Evolutionary conservation across 139 green algal species (phyloP), one percentile per base, ranked within the genome.

Genomic region (Mesotaenium endlicherianum): DNA sequence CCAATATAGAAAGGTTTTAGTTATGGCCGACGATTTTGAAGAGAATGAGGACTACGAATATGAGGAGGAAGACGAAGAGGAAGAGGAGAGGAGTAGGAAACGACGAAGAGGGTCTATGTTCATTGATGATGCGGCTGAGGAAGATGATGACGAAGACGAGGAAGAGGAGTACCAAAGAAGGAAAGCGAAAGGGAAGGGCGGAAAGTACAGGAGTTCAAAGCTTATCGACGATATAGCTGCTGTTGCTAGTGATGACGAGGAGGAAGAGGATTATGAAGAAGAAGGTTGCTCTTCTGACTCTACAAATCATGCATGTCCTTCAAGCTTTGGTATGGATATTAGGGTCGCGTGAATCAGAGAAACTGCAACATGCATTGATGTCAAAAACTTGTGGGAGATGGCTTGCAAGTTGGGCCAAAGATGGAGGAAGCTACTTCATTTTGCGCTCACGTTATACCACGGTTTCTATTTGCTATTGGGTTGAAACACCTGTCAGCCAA

Each of bases 221-320:
- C 70, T 83, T 68, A 81, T 83, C 44, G 87, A 90, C n/a, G 82
- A 89, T 17, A 60, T 41, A 2, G 84, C 84, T 11, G 80, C 60
- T 3, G 86, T 88, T 40, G 81, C 81, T 1, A 80, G 86, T 58
- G 78, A 91, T 31, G 84, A 89, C 55, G 84, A 89, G 57, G 84
- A 88, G 53, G 53, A 64, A 64, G 53, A 64, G 53, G 53, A 64
- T 72, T 20, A 76, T 26, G 67, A 76, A 60, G n/a, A 31, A 76
- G 44, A 80, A 80, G 71, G 20, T 60, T 20, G n/a, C 20, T 76
- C n/a, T 26, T 72, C 30, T 72, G 30, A 76, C 67, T 60, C 67
- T 53, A 64, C 20, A 76, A 20, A 31, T 76, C 20, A 64, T 64
- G 53, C 26, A 64, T 64, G 20, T 64, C 26, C 20, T 64, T 34